Base-by-base conservation (phyloP, 306 rosid genomes). In the Ziziphus jujuba region DNA sequence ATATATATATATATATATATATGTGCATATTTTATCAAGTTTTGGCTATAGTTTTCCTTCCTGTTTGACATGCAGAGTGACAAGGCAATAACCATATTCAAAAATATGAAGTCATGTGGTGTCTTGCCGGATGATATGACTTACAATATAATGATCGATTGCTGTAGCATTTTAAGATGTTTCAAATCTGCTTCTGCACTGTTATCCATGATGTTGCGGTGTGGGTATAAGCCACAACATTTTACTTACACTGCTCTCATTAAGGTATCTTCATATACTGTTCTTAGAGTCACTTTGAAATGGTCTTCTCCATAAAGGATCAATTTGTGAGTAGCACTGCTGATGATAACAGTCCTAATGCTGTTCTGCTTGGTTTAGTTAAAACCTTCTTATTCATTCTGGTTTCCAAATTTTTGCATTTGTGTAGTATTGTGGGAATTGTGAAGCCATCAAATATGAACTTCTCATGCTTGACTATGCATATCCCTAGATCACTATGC, bases 101-200 rank as follows among this genome's bases (percentile, higher is more conserved):
- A 85, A 80, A 74, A 54, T 56, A 84, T 92, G 96, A 85, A 65
- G 77, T 82, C 75, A 56, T 64, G 72, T 72, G 96, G 91, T 72
- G 73, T 70, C 77, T 74, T 66, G 36, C 83, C 77, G 57, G 72
- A 83, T 79, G 76, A 74, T 38, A 81, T 69, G 11, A 87, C 98
- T 48, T 92, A 84, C 80, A 72, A 73, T 79, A 87, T 84, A 69
- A 87, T 92, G 98, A 73, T 92, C 2, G 83, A 87, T 69, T 85
- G 89, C 68, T 89, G 95, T 69, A 72, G 81, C 66, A 54, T 84
- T 59, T 48, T 66, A 55, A 65, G 79, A 70, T 75, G 92, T 72
- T 89, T 77, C 70, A 89, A 54, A 78, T 92, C 92, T 65, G 96
- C 92, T 62, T 75, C 70, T 67, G 62, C 77, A 67, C 77, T 92